A percentile compares a stretch with the other conserved stretches of the same genome.
phyloP scores from a whole-genome alignment of 345 rosid genomes.

The Moricandia arvensis region DNA sequence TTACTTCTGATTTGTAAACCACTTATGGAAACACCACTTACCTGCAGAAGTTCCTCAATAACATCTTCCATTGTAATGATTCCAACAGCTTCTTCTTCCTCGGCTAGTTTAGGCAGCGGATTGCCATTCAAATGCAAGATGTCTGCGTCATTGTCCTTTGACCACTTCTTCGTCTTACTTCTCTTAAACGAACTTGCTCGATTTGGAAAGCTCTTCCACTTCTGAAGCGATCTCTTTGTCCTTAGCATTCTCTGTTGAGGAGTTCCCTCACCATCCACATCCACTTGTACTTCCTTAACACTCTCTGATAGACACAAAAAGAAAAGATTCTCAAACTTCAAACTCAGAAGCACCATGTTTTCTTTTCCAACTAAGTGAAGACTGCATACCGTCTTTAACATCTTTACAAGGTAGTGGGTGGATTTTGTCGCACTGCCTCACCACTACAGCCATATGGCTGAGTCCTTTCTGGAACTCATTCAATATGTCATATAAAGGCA shows the following conservation, averaged over 20 bases:
- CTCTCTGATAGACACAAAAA: constrained; percentile 38
- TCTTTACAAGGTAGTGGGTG: constrained; percentile 22
- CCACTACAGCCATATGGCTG: constrained; percentile 98
- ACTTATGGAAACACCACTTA: constrained; percentile 13
- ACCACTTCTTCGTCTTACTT: constrained; percentile 74
- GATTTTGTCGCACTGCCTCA: constrained; percentile 49
- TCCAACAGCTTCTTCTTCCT: constrained; percentile 92
- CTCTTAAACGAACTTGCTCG: constrained; percentile 39
- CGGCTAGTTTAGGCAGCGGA: constrained; percentile 60
- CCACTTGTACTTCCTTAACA: constrained; percentile 54
- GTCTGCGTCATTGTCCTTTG: constrained; percentile 65
- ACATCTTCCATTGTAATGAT: constrained; percentile 98
- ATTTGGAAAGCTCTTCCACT: constrained; percentile 84
- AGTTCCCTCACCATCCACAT: constrained; percentile 55
- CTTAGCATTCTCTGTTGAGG: constrained; percentile 48
- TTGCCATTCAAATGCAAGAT: constrained; percentile 61
- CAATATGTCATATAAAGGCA: constrained; percentile 93
- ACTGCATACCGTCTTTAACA: constrained; percentile 17
- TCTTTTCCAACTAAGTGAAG: not conserved
- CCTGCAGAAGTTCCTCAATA: constrained; percentile 97
- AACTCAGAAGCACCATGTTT: not conserved
- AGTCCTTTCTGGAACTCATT: constrained; percentile 99
- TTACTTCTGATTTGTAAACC: not conserved
- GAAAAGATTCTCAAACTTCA: constrained; percentile 3
- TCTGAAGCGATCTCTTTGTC: constrained; percentile 64